Evolutionary conservation across 2,329 filamentous ascomycete species (phyloP), one percentile per base, ranked within the genome.

Genomic region (Alternaria viburni): DNA sequence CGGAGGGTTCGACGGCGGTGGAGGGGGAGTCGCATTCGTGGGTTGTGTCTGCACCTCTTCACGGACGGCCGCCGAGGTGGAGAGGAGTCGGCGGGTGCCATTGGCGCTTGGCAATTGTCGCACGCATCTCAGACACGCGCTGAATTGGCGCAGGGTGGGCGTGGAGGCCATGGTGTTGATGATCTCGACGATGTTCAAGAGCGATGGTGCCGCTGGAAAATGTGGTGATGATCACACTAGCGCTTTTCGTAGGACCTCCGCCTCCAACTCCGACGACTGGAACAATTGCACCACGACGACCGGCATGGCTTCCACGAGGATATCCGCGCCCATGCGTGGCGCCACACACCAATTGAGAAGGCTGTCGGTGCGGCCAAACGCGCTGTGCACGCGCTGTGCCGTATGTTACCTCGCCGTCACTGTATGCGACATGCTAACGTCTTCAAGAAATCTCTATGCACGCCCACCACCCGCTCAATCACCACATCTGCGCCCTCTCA

Each of bases 401-500:
- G 84, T 86, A 79, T 78, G 82, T 74, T 75, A 79, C 74, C 79
- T 78, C 66, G 77, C 79, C 51, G 69, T 75, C 47, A 23, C 43
- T 47, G 70, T 81, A 44, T 79, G 65, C 81, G 82, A 61, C 12
- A n/a, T 59, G 43, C 70, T 77, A 67, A 76, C 67, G 25, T 54
- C 44, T 46, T 25, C 36, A 57, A 77, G 74, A 75, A 73, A 69
- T 67, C 71, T 54, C 63, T 72, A 54, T 60, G 69, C 23, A 66
- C 71, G 55, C 61, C 69, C 55, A 69, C 70, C 54, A 66, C 68
- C 56, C 77, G 73, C 66, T 67, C 75, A 26, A 74, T 80, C 60
- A 68, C 75, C 13, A 76, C 80, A n/a, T 83, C 86, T 59, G 79
- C 83, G 54, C 82, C 87, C 62, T 83, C 86, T 68, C 87, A 88